Conservation (phyloP, 148 eudicot species). For the Selenicereus undatus region DNA sequence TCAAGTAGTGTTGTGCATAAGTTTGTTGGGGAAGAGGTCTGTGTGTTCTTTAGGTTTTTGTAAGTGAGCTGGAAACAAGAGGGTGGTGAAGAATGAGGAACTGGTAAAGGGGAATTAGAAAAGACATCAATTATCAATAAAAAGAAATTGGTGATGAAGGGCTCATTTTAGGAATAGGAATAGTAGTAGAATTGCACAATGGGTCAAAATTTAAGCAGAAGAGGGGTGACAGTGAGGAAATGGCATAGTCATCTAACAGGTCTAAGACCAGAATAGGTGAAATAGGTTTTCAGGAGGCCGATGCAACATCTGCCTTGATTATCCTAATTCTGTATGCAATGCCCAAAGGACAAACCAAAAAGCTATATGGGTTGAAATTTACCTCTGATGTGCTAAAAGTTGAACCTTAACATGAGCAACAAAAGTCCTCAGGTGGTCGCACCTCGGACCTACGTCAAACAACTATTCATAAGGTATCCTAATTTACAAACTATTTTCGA, state of each 20-base stretch:
- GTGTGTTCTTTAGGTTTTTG: background rate
- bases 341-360: no score
- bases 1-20: no score
- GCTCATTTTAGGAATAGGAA: background rate
- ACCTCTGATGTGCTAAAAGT: background rate
- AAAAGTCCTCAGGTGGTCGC: background rate
- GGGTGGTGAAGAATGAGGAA: background rate
- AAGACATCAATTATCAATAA: background rate
- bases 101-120: background rate
- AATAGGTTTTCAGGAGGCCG: background rate
- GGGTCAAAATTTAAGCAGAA: background rate
- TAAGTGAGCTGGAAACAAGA: background rate
- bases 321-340: no score
- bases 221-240: background rate
- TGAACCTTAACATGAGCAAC: background rate
- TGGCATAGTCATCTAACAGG: background rate
- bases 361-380: no score
- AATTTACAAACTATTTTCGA: no score
- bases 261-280: background rate
- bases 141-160: background rate
- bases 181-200: background rate
- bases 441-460: background rate
- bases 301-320: background rate
- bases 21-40: no score
- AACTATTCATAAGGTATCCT: background rate